Base-by-base conservation (phyloP, 345 rosid genomes). In the Salix caprea region DNA sequence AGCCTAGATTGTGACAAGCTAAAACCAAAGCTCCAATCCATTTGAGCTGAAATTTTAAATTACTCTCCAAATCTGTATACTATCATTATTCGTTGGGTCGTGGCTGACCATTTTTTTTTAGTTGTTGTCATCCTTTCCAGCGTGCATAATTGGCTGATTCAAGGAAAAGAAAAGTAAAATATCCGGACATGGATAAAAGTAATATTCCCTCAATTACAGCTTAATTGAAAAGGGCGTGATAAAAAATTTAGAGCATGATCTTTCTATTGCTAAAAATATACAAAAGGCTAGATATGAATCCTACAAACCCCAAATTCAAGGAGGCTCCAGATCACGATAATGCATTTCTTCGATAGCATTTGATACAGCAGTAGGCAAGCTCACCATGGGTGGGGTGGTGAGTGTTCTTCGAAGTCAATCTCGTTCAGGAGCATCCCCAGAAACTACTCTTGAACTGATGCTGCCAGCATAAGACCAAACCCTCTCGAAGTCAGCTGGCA, bases 371-470 rank as follows among this genome's bases (percentile, higher is more conserved):
- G 18, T 8, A 16, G 21, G 13, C 28, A 52, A 23, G 12, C 28
- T 58, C 44, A 11, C 36, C 7, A 6, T 30, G 65, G 58, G 24
- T 39, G 50, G 65, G 65, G 24, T 50, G 50, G 40, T n/a, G 36
- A 60, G 39, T 16, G 39, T 16, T 40, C 70, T 46, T 44, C 52
- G 11, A 68, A 61, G 65, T 96, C 85, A 93, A 79, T 96, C 97
- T 84, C 98, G 87, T 80, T 94, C 98, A 0, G 95, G 97, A 4
- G 94, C 92, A 81, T 89, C 93, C 69, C 91, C 88, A 5, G 92
- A 82, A 65, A 84, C 88, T 82, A 89, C 84, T 82, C 90, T 88
- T 10, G 91, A 79, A 72, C 96, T 90, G 42, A 91, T 84, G 77
- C 88, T 92, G 15, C 97, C 94, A 2, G 97, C 74, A 74, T 90